A percentile compares a stretch with the other conserved stretches of the same genome.
Conservation (phyloP, 164 flowering plant species). For the Macadamia tetraphylla region DNA sequence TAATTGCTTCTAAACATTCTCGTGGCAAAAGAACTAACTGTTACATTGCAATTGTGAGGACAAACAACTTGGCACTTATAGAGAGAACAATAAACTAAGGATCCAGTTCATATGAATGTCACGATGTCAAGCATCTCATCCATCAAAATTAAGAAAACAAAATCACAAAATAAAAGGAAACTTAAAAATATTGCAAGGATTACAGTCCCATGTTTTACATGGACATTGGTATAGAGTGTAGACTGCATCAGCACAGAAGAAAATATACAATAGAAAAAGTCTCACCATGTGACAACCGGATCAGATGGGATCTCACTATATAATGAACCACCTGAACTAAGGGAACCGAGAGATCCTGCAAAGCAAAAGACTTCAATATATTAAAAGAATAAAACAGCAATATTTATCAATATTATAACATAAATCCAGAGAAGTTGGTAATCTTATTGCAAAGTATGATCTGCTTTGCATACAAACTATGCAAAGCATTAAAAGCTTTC, state of each 20-base stretch:
- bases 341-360: conserved; percentile 86
- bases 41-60: too few relatives aligned
- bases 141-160: not conserved
- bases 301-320: conserved; percentile 40
- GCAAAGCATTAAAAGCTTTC: too few relatives aligned
- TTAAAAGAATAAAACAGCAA: too few relatives aligned
- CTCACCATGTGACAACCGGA: conserved; percentile 70
- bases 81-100: not conserved
- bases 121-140: not conserved
- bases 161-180: too few relatives aligned
- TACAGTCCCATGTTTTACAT: not conserved
- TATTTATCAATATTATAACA: too few relatives aligned
- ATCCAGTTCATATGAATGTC: not conserved
- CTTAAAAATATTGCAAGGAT: not conserved
- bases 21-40: too few relatives aligned
- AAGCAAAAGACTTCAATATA: not conserved
- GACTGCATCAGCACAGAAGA: not conserved
- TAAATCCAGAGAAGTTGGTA: too few relatives aligned
- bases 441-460: too few relatives aligned
- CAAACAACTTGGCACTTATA: too few relatives aligned
- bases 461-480: too few relatives aligned
- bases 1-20: too few relatives aligned
- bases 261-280: conserved; percentile 1
- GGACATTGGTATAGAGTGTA: not conserved
- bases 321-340: conserved; percentile 74